Percentiles rank a stretch among this genome's conserved stretches.
These are phyloP conservation scores for Jamesozyma spencerorum DNA, from an alignment of 805 yeast species.

Conservation along the genomic window DNA sequence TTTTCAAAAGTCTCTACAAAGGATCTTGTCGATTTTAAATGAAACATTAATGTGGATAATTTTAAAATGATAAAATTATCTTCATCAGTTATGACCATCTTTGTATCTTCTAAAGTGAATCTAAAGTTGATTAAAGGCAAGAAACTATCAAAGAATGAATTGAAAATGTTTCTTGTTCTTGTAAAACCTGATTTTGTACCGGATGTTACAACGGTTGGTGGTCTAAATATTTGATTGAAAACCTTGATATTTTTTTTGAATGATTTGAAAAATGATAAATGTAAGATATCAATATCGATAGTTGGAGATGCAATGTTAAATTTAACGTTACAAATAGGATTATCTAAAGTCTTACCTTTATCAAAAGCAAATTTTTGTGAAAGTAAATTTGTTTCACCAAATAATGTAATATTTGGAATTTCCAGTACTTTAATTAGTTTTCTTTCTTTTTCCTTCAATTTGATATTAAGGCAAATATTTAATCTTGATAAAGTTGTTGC, in stretches of 20 bases:
- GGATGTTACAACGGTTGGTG: slow-evolving; percentile 7
- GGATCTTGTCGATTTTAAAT: slow-evolving; percentile 17
- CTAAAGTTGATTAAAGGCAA: slow-evolving; percentile 31
- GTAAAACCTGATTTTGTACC: background rate
- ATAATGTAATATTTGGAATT: slow-evolving; percentile 32
- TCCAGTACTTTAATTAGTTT: slow-evolving; percentile 21
- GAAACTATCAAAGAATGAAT: slow-evolving; percentile 15
- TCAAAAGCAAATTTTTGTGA: slow-evolving; percentile 29
- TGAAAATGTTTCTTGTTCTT: slow-evolving; percentile 4
- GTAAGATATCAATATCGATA: slow-evolving; percentile 36
- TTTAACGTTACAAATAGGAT: slow-evolving; percentile 31
- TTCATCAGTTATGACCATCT: slow-evolving; percentile 27
- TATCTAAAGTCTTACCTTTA: slow-evolving; percentile 14
- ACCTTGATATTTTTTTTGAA: slow-evolving; percentile 25
- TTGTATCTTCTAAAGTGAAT: slow-evolving; percentile 34
- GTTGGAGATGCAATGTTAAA: slow-evolving; percentile 37
- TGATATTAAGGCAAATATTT: slow-evolving; percentile 25
- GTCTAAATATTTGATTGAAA: slow-evolving; percentile 14
- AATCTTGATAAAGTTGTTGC: slow-evolving; percentile 33
- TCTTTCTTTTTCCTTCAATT: slow-evolving; percentile 7
- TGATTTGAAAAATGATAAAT: slow-evolving; percentile 31
- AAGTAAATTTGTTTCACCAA: slow-evolving; percentile 33
- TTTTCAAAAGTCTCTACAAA: slow-evolving; percentile 5
- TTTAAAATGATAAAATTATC: slow-evolving; percentile 25
- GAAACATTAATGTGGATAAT: slow-evolving; percentile 23